Conservation (phyloP, 2,329 filamentous ascomycete genomes). For the Fusarium solani-melongenae region DNA sequence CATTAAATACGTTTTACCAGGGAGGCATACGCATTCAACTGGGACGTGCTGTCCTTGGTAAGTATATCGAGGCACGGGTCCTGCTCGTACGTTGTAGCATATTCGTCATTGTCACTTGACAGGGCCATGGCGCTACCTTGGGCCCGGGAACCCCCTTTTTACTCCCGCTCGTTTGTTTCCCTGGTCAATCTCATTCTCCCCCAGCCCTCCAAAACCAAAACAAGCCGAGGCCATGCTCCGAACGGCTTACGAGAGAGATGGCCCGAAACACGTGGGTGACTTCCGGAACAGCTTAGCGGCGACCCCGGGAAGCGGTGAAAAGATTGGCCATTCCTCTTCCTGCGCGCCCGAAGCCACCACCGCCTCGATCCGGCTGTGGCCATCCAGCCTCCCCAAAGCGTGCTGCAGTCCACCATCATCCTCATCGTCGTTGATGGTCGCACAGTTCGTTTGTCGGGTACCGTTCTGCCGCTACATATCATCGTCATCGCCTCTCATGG, state of each 20-base stretch:
- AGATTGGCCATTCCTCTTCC: slow-evolving; percentile 35
- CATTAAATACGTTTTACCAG: not conserved
- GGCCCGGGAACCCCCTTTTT: slow-evolving; percentile 36
- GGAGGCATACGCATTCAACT: not conserved
- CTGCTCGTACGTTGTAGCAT: slow-evolving; percentile 7
- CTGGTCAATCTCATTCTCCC: slow-evolving; percentile 8
- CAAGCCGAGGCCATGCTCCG: slow-evolving; percentile 27
- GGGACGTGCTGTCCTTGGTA: not conserved
- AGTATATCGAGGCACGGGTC: slow-evolving; percentile 5
- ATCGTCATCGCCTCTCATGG: not conserved
- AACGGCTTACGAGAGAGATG: slow-evolving; percentile 35
- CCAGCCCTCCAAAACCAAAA: slow-evolving; percentile 19
- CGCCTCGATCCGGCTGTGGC: slow-evolving; percentile 31
- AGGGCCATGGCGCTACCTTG: slow-evolving; percentile 35
- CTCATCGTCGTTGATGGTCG: slow-evolving; percentile 5
- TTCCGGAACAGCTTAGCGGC: slow-evolving; percentile 45
- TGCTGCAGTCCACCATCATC: slow-evolving; percentile 7
- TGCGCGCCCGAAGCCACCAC: slow-evolving; percentile 23
- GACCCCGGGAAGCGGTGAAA: slow-evolving; percentile 40
- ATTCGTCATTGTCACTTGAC: slow-evolving; percentile 17
- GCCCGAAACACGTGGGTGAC: slow-evolving; percentile 42
- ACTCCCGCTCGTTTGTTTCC: slow-evolving; percentile 36
- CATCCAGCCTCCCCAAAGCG: slow-evolving; percentile 10
- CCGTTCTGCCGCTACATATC: not conserved
- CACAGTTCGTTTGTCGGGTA: slow-evolving; percentile 9